A percentile compares a stretch with the other conserved stretches of the same genome.
phyloP scores from a whole-genome alignment of 208 protist genomes.

The Hexamita inflata region DNA sequence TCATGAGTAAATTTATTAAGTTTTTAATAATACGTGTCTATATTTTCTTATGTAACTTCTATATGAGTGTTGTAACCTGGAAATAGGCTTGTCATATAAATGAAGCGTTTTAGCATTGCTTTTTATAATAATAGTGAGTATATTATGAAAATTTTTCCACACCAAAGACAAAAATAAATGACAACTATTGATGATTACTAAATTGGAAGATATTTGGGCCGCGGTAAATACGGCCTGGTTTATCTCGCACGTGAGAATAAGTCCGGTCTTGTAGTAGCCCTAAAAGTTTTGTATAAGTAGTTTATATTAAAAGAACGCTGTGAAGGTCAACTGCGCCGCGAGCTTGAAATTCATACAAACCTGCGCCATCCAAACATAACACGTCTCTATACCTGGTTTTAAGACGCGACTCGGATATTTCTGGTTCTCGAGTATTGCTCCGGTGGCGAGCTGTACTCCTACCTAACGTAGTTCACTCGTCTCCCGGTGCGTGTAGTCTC shows the following conservation, averaged over 20 bases:
- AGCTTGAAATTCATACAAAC: constrained; percentile 23
- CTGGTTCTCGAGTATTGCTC: constrained; percentile 10
- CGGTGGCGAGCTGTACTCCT: background rate
- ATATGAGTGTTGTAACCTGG: too few relatives aligned
- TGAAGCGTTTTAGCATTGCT: too few relatives aligned
- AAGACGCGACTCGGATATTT: background rate
- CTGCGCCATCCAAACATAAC: constrained; percentile 6
- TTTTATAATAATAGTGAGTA: too few relatives aligned
- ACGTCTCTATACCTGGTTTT: constrained; percentile 3
- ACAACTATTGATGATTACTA: constrained; percentile 11
- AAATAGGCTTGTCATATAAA: too few relatives aligned
- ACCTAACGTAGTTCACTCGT: background rate
- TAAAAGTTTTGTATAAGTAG: constrained; percentile 22
- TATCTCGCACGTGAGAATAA: constrained; percentile 1
- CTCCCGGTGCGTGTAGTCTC: background rate
- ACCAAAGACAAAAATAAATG: too few relatives aligned
- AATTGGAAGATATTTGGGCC: constrained; percentile 23
- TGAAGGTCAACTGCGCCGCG: background rate
- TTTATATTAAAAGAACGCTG: constrained; percentile 2
- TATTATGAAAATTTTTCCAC: too few relatives aligned
- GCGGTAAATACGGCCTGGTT: constrained; percentile 20
- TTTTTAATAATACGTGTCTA: too few relatives aligned
- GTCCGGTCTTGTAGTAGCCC: background rate
- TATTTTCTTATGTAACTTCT: too few relatives aligned
- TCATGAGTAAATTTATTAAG: too few relatives aligned